Percentiles rank a stretch among this genome's conserved stretches.
These are phyloP conservation scores for Fusarium pininemorale DNA, from an alignment of 2,329 filamentous ascomycete species.

Conservation along the genomic window DNA sequence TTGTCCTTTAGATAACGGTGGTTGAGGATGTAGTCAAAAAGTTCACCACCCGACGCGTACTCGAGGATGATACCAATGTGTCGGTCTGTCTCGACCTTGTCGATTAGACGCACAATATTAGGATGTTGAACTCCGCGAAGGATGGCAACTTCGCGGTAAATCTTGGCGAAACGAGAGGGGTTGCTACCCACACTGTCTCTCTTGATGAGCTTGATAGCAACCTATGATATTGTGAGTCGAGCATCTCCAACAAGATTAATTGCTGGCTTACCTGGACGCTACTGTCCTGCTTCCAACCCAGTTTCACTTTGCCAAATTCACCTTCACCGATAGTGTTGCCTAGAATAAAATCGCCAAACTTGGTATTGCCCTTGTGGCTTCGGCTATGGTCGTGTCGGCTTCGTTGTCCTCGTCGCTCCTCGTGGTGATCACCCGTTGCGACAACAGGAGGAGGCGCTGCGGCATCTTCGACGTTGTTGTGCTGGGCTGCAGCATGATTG, in stretches of 20 bases:
- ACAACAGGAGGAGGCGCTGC: constrained; percentile 57
- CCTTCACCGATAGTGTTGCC: constrained; percentile 97
- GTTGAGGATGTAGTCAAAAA: constrained; percentile 98
- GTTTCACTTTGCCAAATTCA: constrained; percentile 98
- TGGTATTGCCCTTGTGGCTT: constrained; percentile 72
- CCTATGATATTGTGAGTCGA: constrained; percentile 57
- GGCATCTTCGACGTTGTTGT: constrained; percentile 49
- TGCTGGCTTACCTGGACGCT: constrained; percentile 72
- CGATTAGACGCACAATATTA: constrained; percentile 95
- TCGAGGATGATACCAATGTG: constrained; percentile 99
- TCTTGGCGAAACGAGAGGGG: constrained; percentile 90
- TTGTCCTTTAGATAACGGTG: constrained; percentile 96
- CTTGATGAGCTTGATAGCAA: constrained; percentile 97
- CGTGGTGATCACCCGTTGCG: constrained; percentile 55
- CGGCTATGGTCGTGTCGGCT: constrained; percentile 68
- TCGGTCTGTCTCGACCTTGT: constrained; percentile 97
- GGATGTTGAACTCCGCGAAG: constrained; percentile 88
- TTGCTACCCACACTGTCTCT: constrained; percentile 90
- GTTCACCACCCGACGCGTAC: constrained; percentile 95
- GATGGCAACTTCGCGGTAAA: constrained; percentile 96
- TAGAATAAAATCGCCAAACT: constrained; percentile 94
- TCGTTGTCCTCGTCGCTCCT: constrained; percentile 59
- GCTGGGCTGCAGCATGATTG: constrained; percentile 39
- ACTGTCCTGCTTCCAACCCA: constrained; percentile 97
- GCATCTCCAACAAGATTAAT: not conserved